Base-by-base conservation (phyloP, 1,284 basidiomycete species). In the Amylostereum areolatum region DNA sequence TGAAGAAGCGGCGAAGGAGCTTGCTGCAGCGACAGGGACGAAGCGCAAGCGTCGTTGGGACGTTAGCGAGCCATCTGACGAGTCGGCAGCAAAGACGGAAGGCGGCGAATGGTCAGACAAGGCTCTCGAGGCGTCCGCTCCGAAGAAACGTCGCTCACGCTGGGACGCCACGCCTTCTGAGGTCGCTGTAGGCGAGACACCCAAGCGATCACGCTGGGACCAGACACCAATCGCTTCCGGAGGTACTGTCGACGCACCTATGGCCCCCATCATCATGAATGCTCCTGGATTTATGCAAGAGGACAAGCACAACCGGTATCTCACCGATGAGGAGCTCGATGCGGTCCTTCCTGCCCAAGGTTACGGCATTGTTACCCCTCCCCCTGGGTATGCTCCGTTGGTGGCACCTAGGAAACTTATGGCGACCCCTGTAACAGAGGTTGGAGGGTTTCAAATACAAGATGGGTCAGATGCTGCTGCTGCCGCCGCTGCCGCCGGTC, bases 281-380 rank as follows among this genome's bases (percentile, higher is more conserved):
- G 83, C 84, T 1, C 88, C 88, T 1, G 85, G 86, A 43, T 71
- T 88, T 59, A 83, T 83, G 75, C 81, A 85, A 48, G 90, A 94
- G 60, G 94, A 98, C 70, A 94, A 94, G 62, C 88, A 97, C 63
- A 97, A 97, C 62, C 82, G 93, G 12, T 94, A 90, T 61, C 84
- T 99, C 47, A 85, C 91, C 4, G 96, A 99, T 67, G 95, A 97
- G 62, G 97, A 99, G 71, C 83, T 99, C 47, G 87, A 99, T 60
- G 83, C 84, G 31, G 76, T 98, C 52, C 83, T 99, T 41, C 97
- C 96, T 18, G 72, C 85, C 4, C 71, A 78, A 48, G 97, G 97
- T 43, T 99, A 98, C 68, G 76, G 78, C 55, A 90, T 98, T 56
- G 93, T 98, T 58, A 83, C 90, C 43, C 93, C 96, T 53, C 97